A percentile compares a stretch with the other conserved stretches of the same genome.
These are phyloP conservation scores for Exophiala viscosa DNA, from an alignment of 2,329 filamentous ascomycete genomes.

Conservation along the genomic window DNA sequence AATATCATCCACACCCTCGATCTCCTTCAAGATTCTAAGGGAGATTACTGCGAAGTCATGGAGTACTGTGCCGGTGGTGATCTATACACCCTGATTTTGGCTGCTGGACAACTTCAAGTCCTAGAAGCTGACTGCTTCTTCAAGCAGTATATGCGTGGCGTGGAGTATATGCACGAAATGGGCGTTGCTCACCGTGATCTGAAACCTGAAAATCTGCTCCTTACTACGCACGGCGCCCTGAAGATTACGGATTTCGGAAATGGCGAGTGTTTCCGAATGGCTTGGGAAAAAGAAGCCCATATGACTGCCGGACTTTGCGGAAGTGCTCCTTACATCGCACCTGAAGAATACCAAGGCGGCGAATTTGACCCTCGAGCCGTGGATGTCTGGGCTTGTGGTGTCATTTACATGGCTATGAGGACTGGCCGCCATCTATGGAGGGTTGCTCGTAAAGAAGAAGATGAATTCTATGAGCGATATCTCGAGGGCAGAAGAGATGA, in stretches of 20 bases:
- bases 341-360: constrained; percentile 90
- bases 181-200: constrained; percentile 94
- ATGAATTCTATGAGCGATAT: constrained; percentile 95
- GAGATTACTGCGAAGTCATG: constrained; percentile 98
- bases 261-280: constrained; percentile 98
- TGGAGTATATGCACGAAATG: constrained; percentile 99
- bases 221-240: constrained; percentile 86
- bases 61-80: constrained; percentile 97
- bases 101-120: constrained; percentile 87
- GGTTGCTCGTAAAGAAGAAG: constrained; percentile 92
- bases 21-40: constrained; percentile 90
- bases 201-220: constrained; percentile 91
- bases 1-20: constrained; percentile 98
- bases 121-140: constrained; percentile 96
- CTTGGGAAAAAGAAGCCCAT: constrained; percentile 96
- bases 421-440: constrained; percentile 95
- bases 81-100: constrained; percentile 86
- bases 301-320: constrained; percentile 97
- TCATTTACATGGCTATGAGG: constrained; percentile 99
- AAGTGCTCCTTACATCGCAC: constrained; percentile 94
- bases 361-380: constrained; percentile 98
- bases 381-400: constrained; percentile 95
- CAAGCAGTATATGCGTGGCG: constrained; percentile 98
- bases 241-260: constrained; percentile 99
- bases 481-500: constrained; percentile 89